Evolutionary conservation across 2,329 filamentous ascomycete genomes (phyloP).

Genomic region (Akanthomyces uredinophilus): DNA sequence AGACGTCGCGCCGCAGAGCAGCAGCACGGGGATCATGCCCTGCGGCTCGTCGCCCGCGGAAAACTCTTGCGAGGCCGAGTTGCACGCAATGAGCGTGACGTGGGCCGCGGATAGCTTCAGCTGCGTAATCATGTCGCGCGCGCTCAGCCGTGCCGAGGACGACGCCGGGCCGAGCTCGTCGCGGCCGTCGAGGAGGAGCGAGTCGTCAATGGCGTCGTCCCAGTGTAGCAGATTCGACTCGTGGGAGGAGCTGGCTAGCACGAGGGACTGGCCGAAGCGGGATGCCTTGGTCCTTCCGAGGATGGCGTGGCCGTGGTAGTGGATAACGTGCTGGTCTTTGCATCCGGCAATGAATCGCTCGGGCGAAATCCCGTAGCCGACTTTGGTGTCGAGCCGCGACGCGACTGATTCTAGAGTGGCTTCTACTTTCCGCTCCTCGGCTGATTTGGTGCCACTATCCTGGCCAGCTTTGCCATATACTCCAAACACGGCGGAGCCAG

Average conservation of each 20-base stretch:
- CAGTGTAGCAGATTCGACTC: neutral
- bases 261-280: neutral
- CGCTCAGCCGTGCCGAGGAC: neutral
- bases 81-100: slow-evolving; percentile 6
- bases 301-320: slow-evolving; percentile 4
- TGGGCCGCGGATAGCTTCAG: neutral
- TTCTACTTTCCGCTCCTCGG: neutral
- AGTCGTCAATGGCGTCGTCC: slow-evolving; percentile 5
- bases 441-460: neutral
- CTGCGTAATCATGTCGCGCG: slow-evolving; percentile 1
- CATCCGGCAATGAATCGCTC: neutral
- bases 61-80: slow-evolving; percentile 6
- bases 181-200: neutral
- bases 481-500: neutral
- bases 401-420: neutral
- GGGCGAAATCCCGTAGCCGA: neutral
- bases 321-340: slow-evolving; percentile 2
- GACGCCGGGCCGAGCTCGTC: neutral
- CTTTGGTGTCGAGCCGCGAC: neutral
- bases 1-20: slow-evolving; percentile 6
- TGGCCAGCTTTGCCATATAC: neutral
- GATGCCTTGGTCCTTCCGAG: neutral
- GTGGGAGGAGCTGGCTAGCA: neutral
- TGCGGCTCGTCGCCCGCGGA: slow-evolving; percentile 9
- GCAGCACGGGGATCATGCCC: slow-evolving; percentile 4